Evolutionary conservation across 495 filamentous ascomycete species (phyloP).

Genomic region (Sordaria brevicollis): DNA sequence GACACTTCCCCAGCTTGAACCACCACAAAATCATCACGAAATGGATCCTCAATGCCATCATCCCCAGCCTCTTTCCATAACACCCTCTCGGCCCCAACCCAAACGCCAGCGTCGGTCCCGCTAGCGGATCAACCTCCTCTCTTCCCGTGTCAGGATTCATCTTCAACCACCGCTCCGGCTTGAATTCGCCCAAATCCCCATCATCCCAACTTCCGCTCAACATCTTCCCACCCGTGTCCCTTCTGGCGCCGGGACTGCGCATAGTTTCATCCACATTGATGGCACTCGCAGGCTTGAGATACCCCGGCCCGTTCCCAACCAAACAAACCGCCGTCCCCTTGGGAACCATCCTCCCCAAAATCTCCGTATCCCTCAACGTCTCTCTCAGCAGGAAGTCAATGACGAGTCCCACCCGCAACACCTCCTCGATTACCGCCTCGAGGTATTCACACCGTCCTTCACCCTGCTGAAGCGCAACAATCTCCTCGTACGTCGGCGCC

Average conservation of each 20-base stretch:
- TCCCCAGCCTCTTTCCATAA: constrained; percentile 33
- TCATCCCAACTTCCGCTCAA: constrained; percentile 29
- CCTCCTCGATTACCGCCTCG: constrained; percentile 23
- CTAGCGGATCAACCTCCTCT: constrained; percentile 13
- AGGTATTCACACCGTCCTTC: constrained; percentile 13
- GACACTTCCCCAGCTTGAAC: constrained; percentile 19
- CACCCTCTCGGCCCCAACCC: constrained; percentile 42
- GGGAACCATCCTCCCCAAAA: constrained; percentile 26
- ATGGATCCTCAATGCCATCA: constrained; percentile 24
- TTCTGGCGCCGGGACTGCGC: constrained; percentile 23
- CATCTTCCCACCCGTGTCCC: constrained; percentile 6
- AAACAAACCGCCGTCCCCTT: constrained; percentile 30
- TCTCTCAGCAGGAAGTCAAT: constrained; percentile 14
- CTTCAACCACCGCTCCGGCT: constrained; percentile 26
- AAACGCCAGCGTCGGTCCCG: constrained; percentile 35
- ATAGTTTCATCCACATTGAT: constrained; percentile 6
- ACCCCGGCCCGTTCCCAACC: constrained; percentile 18
- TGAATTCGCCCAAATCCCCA: constrained; percentile 30
- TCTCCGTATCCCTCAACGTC: constrained; percentile 22
- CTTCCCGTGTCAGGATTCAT: constrained; percentile 4
- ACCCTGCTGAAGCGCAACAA: not conserved
- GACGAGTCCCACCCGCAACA: constrained; percentile 9
- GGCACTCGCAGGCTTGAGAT: constrained; percentile 11
- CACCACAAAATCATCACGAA: constrained; percentile 28
- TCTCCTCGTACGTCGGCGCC: constrained; percentile 12